Conservation (phyloP, 805 yeast genomes). For the Candida morakotiae region DNA sequence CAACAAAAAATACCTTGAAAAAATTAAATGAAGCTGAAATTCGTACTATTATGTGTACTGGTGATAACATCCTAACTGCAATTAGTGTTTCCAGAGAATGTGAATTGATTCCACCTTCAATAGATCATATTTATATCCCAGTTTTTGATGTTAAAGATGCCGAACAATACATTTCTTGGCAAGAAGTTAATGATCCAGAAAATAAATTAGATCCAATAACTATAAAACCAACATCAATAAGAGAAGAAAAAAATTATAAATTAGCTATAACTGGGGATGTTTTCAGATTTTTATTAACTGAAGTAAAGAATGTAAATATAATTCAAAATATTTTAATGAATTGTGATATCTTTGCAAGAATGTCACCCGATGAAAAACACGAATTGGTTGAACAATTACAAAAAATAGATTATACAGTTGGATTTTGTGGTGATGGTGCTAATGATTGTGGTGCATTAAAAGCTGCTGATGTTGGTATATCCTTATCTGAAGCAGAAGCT, state of each 20-base stretch:
- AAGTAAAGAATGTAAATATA: conserved; percentile 33
- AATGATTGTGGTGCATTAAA: conserved; percentile 98
- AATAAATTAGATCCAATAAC: conserved; percentile 61
- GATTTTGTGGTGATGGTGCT: conserved; percentile 99
- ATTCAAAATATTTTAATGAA: conserved; percentile 61
- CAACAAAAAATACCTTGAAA: conserved; percentile 58
- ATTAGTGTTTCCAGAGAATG: conserved; percentile 89
- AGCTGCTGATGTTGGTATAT: conserved; percentile 96
- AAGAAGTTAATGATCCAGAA: conserved; percentile 58
- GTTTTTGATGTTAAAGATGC: conserved; percentile 39
- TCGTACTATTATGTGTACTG: conserved; percentile 94
- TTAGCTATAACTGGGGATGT: conserved; percentile 92
- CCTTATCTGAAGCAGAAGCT: conserved; percentile 96
- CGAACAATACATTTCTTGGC: conserved; percentile 52
- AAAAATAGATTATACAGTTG: conserved; percentile 82
- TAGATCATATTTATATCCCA: conserved; percentile 49
- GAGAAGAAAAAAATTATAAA: conserved; percentile 39
- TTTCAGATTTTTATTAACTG: conserved; percentile 71
- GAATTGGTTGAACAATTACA: conserved; percentile 89
- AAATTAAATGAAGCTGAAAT: conserved; percentile 65
- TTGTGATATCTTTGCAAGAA: conserved; percentile 83
- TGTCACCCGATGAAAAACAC: conserved; percentile 99
- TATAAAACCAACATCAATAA: conserved; percentile 42
- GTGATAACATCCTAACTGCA: conserved; percentile 93
- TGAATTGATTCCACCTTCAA: conserved; percentile 49